Evolutionary conservation across 2,329 filamentous ascomycete species (phyloP), one percentile per base, ranked within the genome.

Genomic region (Diplodia scrobiculata): DNA sequence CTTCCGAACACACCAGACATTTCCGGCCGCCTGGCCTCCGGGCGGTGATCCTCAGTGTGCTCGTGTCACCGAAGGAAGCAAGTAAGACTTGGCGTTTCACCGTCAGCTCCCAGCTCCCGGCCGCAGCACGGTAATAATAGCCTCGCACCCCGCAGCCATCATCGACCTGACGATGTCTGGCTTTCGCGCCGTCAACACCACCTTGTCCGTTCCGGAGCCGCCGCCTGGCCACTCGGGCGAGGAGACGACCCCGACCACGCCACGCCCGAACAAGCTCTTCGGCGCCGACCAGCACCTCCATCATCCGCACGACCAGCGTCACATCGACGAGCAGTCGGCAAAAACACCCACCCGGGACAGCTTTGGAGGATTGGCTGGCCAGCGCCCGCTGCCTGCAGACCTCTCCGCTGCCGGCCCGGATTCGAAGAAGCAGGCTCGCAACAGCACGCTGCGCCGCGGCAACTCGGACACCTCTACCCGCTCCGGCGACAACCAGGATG

Each of bases 401-500:
- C 71, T 73, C 63, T 74, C 75, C n/a, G 72, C 80, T 53, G 82
- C 81, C 69, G 79, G 84, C 68, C 84, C 84, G 65, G 82, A 85
- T 68, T 89, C 89, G 21, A 62, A 60, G 47, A 66, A 66, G 65
- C 55, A 60, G 54, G 21, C 21, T 14, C 54, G 65, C 45, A 60
- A 60, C 65, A 51, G 34, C 47, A 62, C 65, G 14, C 48, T 62
- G 19, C 47, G 55, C 25, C 54, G 55, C 32, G 65, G 65, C 55
- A 55, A 66, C 48, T 66, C 65, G n/a, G 51, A 53, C 10, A 21
- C 34, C 48, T 66, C 65, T 19, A 84, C 89, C 68, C 81, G 82
- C 65, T 86, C 89, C 10, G 81, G 80, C 68, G 85, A 85, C 68
- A 87, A 87, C 65, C 84, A 85, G 45, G 91, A 96, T 71, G 83